Percentiles rank a stretch among this genome's conserved stretches.
These are phyloP conservation scores for Prototheca wickerhamii DNA, from an alignment of 163 green algal genomes.

Conservation along the genomic window DNA sequence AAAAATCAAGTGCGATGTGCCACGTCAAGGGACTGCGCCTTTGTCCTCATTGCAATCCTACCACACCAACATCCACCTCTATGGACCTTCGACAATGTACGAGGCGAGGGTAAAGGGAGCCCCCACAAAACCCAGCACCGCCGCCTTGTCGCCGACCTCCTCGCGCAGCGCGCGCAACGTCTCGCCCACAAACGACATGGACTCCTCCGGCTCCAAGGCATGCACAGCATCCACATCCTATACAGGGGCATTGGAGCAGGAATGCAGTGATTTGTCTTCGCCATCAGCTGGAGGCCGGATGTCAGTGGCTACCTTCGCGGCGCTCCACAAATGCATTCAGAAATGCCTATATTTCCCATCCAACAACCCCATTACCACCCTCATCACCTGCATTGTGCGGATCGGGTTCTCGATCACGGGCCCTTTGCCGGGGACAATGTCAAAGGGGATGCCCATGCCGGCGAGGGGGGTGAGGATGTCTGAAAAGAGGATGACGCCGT, in stretches of 20 bases:
- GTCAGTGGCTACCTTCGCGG: not conserved
- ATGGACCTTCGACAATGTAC: constrained; percentile 90
- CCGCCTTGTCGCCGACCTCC: constrained; percentile 44
- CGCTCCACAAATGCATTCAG: too few species aligned
- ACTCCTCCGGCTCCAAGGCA: constrained; percentile 59
- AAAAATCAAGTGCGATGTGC: not conserved
- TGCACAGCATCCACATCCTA: constrained; percentile 33
- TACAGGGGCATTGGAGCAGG: not conserved
- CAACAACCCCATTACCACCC: not conserved
- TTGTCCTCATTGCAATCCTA: too few species aligned
- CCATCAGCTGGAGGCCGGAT: not conserved
- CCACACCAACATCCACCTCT: constrained; percentile 4
- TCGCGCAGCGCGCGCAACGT: constrained; percentile 55
- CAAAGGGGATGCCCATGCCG: constrained; percentile 94
- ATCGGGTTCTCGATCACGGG: constrained; percentile 85
- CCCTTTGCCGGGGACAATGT: constrained; percentile 72
- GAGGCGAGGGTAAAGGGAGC: constrained; percentile 87
- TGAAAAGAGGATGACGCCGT: constrained; percentile 93
- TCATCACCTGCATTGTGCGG: constrained; percentile 53
- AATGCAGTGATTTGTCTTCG: not conserved
- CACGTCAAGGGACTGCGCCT: too few species aligned
- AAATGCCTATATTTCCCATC: too few species aligned
- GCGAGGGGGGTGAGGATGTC: constrained; percentile 93
- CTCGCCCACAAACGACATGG: constrained; percentile 75
- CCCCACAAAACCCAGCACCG: constrained; percentile 81